phyloP scores from a whole-genome alignment of 2,329 filamentous ascomycete species.

The Aspergillus versicolor region DNA sequence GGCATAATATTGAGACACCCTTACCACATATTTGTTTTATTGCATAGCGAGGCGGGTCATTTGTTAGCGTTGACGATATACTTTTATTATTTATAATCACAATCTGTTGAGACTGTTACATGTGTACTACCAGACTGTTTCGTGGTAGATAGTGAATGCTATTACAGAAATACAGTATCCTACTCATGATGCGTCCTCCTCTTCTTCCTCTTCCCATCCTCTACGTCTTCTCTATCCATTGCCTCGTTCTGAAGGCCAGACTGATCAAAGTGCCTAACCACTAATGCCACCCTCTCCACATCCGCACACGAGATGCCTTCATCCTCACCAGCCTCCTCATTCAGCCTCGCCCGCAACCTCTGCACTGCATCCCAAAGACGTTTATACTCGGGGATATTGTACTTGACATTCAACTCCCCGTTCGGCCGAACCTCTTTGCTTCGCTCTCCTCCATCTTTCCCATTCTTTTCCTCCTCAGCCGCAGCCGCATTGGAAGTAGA shows the following conservation, averaged over 20 bases:
- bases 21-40: neutral
- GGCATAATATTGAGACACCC: conserved; percentile 6
- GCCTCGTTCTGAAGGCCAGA: conserved; percentile 14
- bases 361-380: conserved; percentile 30
- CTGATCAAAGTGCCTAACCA: conserved; percentile 33
- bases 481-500: neutral
- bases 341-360: conserved; percentile 24
- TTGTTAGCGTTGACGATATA: neutral
- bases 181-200: neutral
- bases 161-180: neutral
- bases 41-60: conserved; percentile 8
- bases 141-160: neutral
- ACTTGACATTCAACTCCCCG: conserved; percentile 39
- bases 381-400: conserved; percentile 40
- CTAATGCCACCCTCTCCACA: conserved; percentile 40
- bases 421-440: conserved; percentile 18
- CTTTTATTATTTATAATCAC: neutral
- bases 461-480: neutral
- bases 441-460: neutral
- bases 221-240: neutral
- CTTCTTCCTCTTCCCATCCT: conserved; percentile 1
- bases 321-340: neutral
- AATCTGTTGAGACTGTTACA: neutral
- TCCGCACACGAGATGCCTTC: conserved; percentile 31
- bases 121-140: neutral